Evolutionary conservation across 495 filamentous ascomycete genomes (phyloP), one percentile per base, ranked within the genome.

Genomic region (Trichoderma reesei): DNA sequence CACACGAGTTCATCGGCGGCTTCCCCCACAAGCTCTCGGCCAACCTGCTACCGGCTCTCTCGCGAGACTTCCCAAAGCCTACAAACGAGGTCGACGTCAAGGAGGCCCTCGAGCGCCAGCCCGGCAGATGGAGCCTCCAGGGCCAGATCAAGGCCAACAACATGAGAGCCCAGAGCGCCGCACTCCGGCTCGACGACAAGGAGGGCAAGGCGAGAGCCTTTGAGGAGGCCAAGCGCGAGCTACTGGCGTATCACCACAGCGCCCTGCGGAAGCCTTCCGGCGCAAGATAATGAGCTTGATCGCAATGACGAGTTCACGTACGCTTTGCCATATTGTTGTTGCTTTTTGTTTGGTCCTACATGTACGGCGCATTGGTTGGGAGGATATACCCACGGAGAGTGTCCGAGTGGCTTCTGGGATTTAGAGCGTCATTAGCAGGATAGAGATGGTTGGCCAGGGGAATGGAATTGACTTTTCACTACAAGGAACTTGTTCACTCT

Each of bases 21-120:
- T 10, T 56, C 9, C 7, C 51, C 8, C 51, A 31, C 41, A 41
- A 63, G 34, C 44, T 36, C 11, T 39, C 56, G 34, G 48, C 61
- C 46, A 64, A 70, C 62, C 70, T 65, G 5, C 68, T 74, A 13
- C 68, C 72, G 3, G 70, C 70, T 3, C 39, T 72, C 31, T 68
- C 70, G 42, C 70, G 75, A 14, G 31, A 68, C 8, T 80, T 72
- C 63, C 66, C 69, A 11, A 68, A 73, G 67, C 78, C 78, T 0
- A 39, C 59, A 0, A 48, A 65, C 3, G 74, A 78, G 59, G 61
- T 75, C 18, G 72, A 70, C 54, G 65, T 81, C 42, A 76, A 73
- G 38, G 70, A 73, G 65, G 70, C 79, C 46, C 73, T 81, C 16
- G 72, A 75, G 6, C 73, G 71, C 39, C 59, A 68, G 65, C 77